These are phyloP conservation scores for Pythium dissimile DNA, from an alignment of 352 stramenopile species.

Conservation along the genomic window DNA sequence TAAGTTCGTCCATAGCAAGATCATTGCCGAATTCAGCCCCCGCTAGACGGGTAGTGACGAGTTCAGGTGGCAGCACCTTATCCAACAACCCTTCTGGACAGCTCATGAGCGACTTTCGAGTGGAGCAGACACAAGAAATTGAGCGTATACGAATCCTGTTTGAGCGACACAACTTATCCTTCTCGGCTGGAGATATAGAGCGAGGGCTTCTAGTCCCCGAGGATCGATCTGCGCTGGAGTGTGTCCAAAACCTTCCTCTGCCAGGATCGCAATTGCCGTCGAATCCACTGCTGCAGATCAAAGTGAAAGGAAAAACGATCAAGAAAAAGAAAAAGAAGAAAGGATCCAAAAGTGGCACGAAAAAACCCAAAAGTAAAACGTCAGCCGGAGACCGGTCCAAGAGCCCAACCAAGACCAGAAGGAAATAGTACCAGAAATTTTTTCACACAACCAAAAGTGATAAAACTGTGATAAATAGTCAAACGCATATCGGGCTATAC, in stretches of 20 bases:
- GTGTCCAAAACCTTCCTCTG: slow-evolving; percentile 47
- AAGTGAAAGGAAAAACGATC: slow-evolving; percentile 28
- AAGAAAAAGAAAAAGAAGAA: slow-evolving; percentile 53
- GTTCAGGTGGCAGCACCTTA: neutral
- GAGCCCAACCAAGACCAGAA: slow-evolving; percentile 19
- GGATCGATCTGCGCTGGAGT: slow-evolving; percentile 46
- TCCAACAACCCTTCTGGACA: neutral
- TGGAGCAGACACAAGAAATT: slow-evolving; percentile 51
- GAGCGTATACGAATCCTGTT: slow-evolving; percentile 66
- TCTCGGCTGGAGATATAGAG: slow-evolving; percentile 38
- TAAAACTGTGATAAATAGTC: no score
- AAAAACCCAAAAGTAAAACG: slow-evolving; percentile 34
- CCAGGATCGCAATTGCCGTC: slow-evolving; percentile 37
- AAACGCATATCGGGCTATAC: neutral
- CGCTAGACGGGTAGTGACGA: no score
- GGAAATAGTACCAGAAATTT: slow-evolving; percentile 6
- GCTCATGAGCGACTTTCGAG: slow-evolving; percentile 49
- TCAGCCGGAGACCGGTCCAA: slow-evolving; percentile 10
- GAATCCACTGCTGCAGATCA: slow-evolving; percentile 41
- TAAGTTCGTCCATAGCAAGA: no score
- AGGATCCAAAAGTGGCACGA: slow-evolving; percentile 33
- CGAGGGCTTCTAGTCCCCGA: slow-evolving; percentile 58
- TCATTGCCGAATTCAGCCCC: no score
- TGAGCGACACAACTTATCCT: slow-evolving; percentile 42
- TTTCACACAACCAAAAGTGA: neutral